A percentile compares a stretch with the other conserved stretches of the same genome.
These are phyloP conservation scores for Apiotrichum porosum DNA, from an alignment of 1,284 basidiomycete species.

Conservation along the genomic window DNA sequence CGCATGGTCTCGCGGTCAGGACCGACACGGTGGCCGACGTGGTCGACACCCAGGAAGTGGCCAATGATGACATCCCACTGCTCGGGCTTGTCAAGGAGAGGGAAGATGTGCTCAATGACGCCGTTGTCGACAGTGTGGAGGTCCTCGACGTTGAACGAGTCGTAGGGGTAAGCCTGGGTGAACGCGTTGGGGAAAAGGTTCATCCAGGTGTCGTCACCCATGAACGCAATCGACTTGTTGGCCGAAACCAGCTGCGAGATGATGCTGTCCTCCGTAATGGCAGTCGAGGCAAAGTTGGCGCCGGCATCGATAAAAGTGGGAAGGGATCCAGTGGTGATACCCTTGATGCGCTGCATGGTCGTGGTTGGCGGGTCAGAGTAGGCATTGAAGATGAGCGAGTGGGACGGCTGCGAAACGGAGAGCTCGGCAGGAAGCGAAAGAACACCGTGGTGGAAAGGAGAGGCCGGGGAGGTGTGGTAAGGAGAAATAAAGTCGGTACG, in stretches of 20 bases:
- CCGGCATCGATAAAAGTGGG: conserved; percentile 95
- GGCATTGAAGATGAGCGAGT: conserved; percentile 81
- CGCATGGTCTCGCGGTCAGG: conserved; percentile 83
- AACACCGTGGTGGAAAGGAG: conserved; percentile 73
- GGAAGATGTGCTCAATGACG: conserved; percentile 76
- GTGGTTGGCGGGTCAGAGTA: conserved; percentile 93
- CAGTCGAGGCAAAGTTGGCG: conserved; percentile 81
- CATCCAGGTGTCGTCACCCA: conserved; percentile 97
- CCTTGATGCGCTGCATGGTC: conserved; percentile 93
- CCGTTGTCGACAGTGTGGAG: conserved; percentile 92
- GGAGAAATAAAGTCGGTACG: conserved; percentile 91
- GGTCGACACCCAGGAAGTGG: conserved; percentile 96
- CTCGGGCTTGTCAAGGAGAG: conserved; percentile 57
- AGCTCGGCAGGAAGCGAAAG: conserved; percentile 73
- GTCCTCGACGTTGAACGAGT: conserved; percentile 99
- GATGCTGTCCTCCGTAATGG: conserved; percentile 81
- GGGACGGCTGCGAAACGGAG: conserved; percentile 57
- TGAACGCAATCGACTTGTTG: conserved; percentile 58
- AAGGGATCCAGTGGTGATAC: conserved; percentile 87
- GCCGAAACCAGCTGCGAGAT: conserved; percentile 55
- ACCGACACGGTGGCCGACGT: conserved; percentile 90
- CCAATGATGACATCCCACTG: conserved; percentile 80
- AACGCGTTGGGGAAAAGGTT: conserved; percentile 78
- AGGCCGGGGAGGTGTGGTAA: conserved; percentile 55
- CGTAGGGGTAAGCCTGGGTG: conserved; percentile 72